Percentiles rank a stretch among this genome's conserved stretches.
phyloP scores from a whole-genome alignment of 2,329 filamentous ascomycete genomes.

The Diplodia corticola region DNA sequence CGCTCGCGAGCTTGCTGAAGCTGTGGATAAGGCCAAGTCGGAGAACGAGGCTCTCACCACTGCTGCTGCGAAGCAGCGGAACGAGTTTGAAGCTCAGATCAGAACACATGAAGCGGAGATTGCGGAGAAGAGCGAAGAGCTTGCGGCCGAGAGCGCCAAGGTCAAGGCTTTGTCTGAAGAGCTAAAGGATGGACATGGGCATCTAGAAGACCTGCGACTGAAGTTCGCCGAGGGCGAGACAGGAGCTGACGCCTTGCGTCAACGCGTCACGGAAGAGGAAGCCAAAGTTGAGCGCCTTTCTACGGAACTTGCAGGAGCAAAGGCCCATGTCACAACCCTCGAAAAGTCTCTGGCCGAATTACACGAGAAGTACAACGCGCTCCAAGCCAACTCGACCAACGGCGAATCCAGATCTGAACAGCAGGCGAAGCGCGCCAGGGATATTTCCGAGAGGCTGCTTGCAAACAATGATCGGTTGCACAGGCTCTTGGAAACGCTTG shows the following conservation, averaged over 20 bases:
- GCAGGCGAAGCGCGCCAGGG: slow-evolving; percentile 72
- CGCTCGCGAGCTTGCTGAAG: slow-evolving; percentile 47
- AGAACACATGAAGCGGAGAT: slow-evolving; percentile 42
- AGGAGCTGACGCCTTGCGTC: slow-evolving; percentile 75
- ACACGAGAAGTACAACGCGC: slow-evolving; percentile 62
- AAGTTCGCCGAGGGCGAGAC: slow-evolving; percentile 82
- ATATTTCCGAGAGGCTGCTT: slow-evolving; percentile 81
- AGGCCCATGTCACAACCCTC: slow-evolving; percentile 72
- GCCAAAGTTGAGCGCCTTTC: slow-evolving; percentile 65
- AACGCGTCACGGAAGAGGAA: slow-evolving; percentile 75
- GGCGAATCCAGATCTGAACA: slow-evolving; percentile 34
- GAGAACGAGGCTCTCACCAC: slow-evolving; percentile 47
- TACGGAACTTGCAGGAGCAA: slow-evolving; percentile 71
- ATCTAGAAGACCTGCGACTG: slow-evolving; percentile 66
- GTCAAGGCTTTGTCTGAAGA: slow-evolving; percentile 50
- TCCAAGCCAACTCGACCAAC: slow-evolving; percentile 48
- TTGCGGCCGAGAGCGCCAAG: slow-evolving; percentile 51
- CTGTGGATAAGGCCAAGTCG: slow-evolving; percentile 48
- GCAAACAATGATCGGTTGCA: slow-evolving; percentile 81
- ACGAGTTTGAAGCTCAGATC: slow-evolving; percentile 38
- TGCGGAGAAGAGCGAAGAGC: slow-evolving; percentile 42
- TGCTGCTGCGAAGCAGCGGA: slow-evolving; percentile 43
- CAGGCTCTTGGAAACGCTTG: slow-evolving; percentile 80
- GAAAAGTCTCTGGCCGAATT: slow-evolving; percentile 73
- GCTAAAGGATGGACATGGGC: slow-evolving; percentile 65